A percentile compares a stretch with the other conserved stretches of the same genome.
These are phyloP conservation scores for Phylloporus sp. DNA, from an alignment of 768 basidiomycete species.

Conservation along the genomic window DNA sequence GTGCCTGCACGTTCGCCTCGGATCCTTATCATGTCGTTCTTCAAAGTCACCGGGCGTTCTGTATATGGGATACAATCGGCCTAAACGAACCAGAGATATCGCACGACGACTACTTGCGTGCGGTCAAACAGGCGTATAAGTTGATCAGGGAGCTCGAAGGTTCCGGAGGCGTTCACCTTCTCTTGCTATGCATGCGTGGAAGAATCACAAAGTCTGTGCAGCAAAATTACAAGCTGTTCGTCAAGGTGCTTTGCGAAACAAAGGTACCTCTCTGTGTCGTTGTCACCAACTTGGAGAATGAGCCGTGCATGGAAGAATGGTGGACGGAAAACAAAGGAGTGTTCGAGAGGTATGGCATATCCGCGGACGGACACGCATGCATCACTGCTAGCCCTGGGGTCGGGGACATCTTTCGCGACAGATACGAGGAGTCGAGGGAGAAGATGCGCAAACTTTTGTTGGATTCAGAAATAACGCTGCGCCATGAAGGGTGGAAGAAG, in stretches of 20 bases:
- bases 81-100: slow-evolving; percentile 26
- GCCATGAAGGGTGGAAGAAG: slow-evolving; percentile 13
- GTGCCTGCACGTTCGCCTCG: slow-evolving; percentile 33
- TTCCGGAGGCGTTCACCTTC: slow-evolving; percentile 35
- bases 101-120: slow-evolving; percentile 16
- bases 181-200: slow-evolving; percentile 37
- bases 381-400: slow-evolving; percentile 33
- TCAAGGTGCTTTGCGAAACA: slow-evolving; percentile 35
- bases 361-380: slow-evolving; percentile 34
- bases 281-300: slow-evolving; percentile 37
- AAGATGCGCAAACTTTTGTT: slow-evolving; percentile 19
- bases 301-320: slow-evolving; percentile 34
- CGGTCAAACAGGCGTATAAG: slow-evolving; percentile 28
- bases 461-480: background rate
- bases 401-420: slow-evolving; percentile 17
- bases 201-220: slow-evolving; percentile 33
- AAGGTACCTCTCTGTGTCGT: slow-evolving; percentile 36
- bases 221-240: slow-evolving; percentile 38
- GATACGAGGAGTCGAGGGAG: slow-evolving; percentile 30
- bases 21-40: slow-evolving; percentile 22
- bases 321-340: slow-evolving; percentile 32
- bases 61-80: slow-evolving; percentile 32
- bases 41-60: slow-evolving; percentile 10
- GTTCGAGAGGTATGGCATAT: slow-evolving; percentile 31
- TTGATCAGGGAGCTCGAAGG: slow-evolving; percentile 31